phyloP scores from a whole-genome alignment of 2,329 filamentous ascomycete species.

The Neofusicoccum ribis region DNA sequence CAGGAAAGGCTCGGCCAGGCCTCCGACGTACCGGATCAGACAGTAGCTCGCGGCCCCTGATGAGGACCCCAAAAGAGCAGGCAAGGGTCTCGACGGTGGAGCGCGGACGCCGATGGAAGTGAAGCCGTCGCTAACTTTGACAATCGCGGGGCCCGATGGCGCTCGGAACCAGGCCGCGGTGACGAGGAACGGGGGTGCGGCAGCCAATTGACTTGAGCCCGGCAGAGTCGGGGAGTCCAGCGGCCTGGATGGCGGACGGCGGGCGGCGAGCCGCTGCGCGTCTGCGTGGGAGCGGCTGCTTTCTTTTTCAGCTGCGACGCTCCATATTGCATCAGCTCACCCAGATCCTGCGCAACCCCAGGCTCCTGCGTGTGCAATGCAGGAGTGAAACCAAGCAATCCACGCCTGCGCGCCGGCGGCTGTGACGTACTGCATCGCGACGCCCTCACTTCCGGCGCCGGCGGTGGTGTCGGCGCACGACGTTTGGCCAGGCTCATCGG shows the following conservation, averaged over 20 bases:
- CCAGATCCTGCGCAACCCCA: conserved; percentile 6
- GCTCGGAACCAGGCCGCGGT: neutral
- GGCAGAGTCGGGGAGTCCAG: neutral
- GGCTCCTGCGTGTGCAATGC: neutral
- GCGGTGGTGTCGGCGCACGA: neutral
- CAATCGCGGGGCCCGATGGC: conserved; percentile 9
- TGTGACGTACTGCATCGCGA: neutral
- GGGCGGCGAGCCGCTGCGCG: neutral
- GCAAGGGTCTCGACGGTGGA: conserved; percentile 3
- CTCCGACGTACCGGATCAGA: neutral
- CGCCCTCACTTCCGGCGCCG: conserved; percentile 4
- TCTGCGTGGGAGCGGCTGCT: neutral
- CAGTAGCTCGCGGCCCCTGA: neutral
- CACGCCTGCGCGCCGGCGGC: neutral
- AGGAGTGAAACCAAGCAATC: conserved; percentile 9
- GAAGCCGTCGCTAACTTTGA: neutral
- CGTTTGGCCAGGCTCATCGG: conserved; percentile 9
- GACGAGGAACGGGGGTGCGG: neutral
- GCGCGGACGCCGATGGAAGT: neutral
- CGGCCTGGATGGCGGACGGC: neutral
- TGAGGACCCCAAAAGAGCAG: neutral
- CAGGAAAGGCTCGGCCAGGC: neutral
- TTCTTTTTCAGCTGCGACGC: neutral
- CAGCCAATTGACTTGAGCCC: neutral
- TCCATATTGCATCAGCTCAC: neutral